These are phyloP conservation scores for Penicillium chermesinum DNA, from an alignment of 495 filamentous ascomycete species.

Conservation along the genomic window DNA sequence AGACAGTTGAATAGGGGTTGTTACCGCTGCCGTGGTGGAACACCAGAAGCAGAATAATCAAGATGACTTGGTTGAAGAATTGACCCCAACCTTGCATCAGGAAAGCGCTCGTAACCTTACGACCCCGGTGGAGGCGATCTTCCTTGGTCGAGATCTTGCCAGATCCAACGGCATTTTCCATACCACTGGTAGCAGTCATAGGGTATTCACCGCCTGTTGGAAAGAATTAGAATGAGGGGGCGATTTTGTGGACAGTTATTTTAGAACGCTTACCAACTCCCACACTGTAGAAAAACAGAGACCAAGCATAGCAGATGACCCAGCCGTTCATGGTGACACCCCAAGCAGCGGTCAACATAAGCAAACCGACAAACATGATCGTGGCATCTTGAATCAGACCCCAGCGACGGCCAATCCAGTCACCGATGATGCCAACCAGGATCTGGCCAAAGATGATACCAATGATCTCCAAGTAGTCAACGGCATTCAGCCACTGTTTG, in stretches of 20 bases:
- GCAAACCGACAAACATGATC: constrained; percentile 83
- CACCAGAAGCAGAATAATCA: constrained; percentile 75
- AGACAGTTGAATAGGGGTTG: constrained; percentile 63
- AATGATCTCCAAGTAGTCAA: constrained; percentile 79
- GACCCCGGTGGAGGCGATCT: constrained; percentile 86
- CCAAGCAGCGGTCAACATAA: constrained; percentile 86
- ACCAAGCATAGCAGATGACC: constrained; percentile 90
- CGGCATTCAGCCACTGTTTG: constrained; percentile 65
- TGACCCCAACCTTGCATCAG: constrained; percentile 98
- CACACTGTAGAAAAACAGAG: constrained; percentile 83
- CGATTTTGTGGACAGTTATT: neutral
- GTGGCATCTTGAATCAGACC: constrained; percentile 88
- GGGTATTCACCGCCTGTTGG: constrained; percentile 75
- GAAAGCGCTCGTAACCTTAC: constrained; percentile 88
- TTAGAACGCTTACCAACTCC: constrained; percentile 61
- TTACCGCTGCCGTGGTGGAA: constrained; percentile 71
- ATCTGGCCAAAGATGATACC: constrained; percentile 89
- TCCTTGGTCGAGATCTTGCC: constrained; percentile 83
- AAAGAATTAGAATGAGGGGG: constrained; percentile 7
- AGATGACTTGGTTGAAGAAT: constrained; percentile 79
- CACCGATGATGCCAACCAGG: constrained; percentile 60
- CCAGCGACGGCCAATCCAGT: constrained; percentile 78
- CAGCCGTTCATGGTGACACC: constrained; percentile 77
- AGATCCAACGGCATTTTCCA: constrained; percentile 83
- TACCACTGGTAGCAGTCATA: constrained; percentile 90